Base-by-base conservation (phyloP, 768 basidiomycete genomes). In the Termitomyces bulborhizus region DNA sequence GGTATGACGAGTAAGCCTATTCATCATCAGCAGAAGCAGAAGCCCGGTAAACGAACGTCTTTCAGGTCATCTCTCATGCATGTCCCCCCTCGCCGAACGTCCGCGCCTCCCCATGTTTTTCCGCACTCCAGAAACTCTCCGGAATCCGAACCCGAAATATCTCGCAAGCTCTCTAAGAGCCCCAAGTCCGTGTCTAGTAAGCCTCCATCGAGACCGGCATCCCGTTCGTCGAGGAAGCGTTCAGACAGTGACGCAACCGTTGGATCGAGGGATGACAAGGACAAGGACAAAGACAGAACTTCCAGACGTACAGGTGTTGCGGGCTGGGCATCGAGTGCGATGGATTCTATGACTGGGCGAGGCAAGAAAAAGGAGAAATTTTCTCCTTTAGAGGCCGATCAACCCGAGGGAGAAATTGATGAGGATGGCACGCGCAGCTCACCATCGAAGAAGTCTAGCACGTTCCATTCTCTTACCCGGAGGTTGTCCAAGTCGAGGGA, bases 241-340 rank as follows among this genome's bases (percentile, higher is more conserved):
- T 72, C 84, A 1, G 82, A 84, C 58, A 88, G 86, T 59, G 73
- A 63, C 1, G 74, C 71, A 13, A 76, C 78, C 9, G 61, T 69
- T 2, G 67, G 58, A 55, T 74, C 66, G 40, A 60, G 59, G 32
- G 63, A 66, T 9, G 73, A 71, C 21, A 73, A 74, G 47, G 70
- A 68, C 64, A 70, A 32, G 69, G 71, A 74, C 29, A 76, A 76
- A 57, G 21, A 21, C 21, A 21, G 21, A 21, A 29, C 39, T 44
- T 37, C 66, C 18, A 71, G 68, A 56, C 77, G 75, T 63, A 72
- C 73, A 63, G 79, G 71, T 54, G 73, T 86, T 18, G 72, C 80
- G 3, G 82, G 80, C 6, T 90, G 88, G 85, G 86, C 85, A 13
- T 80, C 81, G 49, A 83, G 67, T 66, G 85, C 84, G 36, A 81